Evolutionary conservation across 345 rosid species (phyloP).

Genomic region (Psidium friedrichsthalianum): DNA sequence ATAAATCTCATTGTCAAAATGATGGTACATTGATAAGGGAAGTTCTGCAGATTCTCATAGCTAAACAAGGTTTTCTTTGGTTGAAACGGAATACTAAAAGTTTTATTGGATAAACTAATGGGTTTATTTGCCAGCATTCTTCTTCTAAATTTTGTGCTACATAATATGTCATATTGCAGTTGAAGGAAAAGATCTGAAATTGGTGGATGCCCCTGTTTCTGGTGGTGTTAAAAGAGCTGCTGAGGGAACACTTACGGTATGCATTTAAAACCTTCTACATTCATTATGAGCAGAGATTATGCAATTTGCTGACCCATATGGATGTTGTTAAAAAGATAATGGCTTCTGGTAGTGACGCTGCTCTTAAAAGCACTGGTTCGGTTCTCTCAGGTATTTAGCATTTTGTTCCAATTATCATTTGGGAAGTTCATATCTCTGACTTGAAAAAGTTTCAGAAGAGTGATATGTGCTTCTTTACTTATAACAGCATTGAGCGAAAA

Average conservation of each 20-base stretch:
- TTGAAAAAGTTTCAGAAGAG: not conserved
- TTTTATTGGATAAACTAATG: not conserved
- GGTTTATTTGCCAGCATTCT: not conserved
- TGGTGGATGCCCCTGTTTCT: conserved; percentile 98
- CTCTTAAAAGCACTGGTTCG: conserved; percentile 52
- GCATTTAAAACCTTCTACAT: conserved; percentile 1
- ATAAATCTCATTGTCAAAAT: not conserved
- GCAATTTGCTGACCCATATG: not conserved
- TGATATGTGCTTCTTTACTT: not conserved
- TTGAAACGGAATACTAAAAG: not conserved
- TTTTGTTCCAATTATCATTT: not conserved
- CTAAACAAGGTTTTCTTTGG: not conserved
- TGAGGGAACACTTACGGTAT: conserved; percentile 80
- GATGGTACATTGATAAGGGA: not conserved
- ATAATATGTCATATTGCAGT: conserved; percentile 17
- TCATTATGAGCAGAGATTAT: not conserved
- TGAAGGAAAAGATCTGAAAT: conserved; percentile 67
- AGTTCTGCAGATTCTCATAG: not conserved
- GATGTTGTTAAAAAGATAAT: conserved; percentile 46
- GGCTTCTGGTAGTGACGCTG: conserved; percentile 82
- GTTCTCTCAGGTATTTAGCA: conserved; percentile 60
- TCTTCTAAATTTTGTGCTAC: not conserved
- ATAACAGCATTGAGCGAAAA: conserved; percentile 82
- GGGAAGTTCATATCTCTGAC: not conserved
- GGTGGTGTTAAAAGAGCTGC: conserved; percentile 94